phyloP scores from a whole-genome alignment of 768 basidiomycete species.

The Lanmaoa rubissima region DNA sequence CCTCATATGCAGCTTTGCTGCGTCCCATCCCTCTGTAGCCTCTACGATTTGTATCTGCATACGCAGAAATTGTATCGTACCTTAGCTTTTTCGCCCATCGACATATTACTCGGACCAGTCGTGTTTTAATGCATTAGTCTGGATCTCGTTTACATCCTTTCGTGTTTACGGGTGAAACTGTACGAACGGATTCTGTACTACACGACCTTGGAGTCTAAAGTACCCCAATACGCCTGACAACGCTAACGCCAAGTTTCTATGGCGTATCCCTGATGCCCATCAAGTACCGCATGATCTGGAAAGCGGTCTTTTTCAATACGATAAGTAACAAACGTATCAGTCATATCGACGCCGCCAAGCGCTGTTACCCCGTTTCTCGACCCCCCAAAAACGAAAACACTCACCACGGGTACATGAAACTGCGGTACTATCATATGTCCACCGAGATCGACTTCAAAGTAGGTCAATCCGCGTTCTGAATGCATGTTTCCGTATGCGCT shows the following conservation, averaged over 20 bases:
- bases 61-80: background rate
- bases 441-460: conserved; percentile 61
- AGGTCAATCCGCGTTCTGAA: conserved; percentile 65
- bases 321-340: background rate
- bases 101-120: background rate
- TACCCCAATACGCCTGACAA: no score
- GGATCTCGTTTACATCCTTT: background rate
- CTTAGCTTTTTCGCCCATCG: background rate
- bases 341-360: background rate
- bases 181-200: no score
- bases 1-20: no score
- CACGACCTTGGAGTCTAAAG: background rate
- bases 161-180: no score
- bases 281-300: conserved; percentile 67
- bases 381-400: conserved; percentile 16
- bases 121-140: background rate
- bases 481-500: conserved; percentile 67
- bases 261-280: conserved; percentile 60
- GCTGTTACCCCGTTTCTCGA: no score
- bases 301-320: conserved; percentile 46
- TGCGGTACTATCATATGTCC: conserved; percentile 80
- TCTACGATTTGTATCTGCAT: background rate
- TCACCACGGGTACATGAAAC: conserved; percentile 59
- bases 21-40: background rate
- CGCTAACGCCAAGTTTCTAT: background rate